These are phyloP conservation scores for Leptographium galeiforme DNA, from an alignment of 2,329 filamentous ascomycete genomes.

Conservation along the genomic window DNA sequence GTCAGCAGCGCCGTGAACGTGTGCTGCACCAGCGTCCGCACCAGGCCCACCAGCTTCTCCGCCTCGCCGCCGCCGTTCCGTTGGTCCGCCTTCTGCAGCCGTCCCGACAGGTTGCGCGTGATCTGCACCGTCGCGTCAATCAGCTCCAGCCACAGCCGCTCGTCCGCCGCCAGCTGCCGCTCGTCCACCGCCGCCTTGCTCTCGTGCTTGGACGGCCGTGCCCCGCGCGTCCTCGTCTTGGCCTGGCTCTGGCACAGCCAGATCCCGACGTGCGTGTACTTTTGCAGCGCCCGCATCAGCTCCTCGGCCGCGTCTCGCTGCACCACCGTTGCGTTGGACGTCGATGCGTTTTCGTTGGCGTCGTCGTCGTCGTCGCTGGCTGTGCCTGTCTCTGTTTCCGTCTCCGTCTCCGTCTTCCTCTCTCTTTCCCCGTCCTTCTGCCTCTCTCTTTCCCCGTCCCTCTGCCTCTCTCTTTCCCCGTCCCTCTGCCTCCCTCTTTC, in stretches of 20 bases:
- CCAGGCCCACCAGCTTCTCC: constrained; percentile 48
- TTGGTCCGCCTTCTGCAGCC: constrained; percentile 24
- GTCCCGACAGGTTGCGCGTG: constrained; percentile 48
- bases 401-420: background rate
- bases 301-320: constrained; percentile 50
- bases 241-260: constrained; percentile 89
- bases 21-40: constrained; percentile 75
- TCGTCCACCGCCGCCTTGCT: constrained; percentile 34
- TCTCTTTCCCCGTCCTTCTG: constrained; percentile 22
- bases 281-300: constrained; percentile 65
- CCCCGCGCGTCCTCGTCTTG: constrained; percentile 28
- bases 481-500: background rate
- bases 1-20: constrained; percentile 78
- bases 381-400: background rate
- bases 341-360: too few species aligned
- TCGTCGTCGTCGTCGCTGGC: background rate
- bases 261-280: constrained; percentile 83
- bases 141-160: constrained; percentile 45
- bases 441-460: too few species aligned
- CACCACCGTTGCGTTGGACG: constrained; percentile 6
- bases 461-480: constrained; percentile 22
- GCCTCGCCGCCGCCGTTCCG: constrained; percentile 25
- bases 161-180: constrained; percentile 37
- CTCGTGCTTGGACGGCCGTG: constrained; percentile 16
- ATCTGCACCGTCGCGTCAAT: constrained; percentile 49